Percentiles rank a stretch among this genome's conserved stretches.
Evolutionary conservation across 371 early-diverging fungal genomes (phyloP).

Genomic region (Saksenaea oblongispora): DNA sequence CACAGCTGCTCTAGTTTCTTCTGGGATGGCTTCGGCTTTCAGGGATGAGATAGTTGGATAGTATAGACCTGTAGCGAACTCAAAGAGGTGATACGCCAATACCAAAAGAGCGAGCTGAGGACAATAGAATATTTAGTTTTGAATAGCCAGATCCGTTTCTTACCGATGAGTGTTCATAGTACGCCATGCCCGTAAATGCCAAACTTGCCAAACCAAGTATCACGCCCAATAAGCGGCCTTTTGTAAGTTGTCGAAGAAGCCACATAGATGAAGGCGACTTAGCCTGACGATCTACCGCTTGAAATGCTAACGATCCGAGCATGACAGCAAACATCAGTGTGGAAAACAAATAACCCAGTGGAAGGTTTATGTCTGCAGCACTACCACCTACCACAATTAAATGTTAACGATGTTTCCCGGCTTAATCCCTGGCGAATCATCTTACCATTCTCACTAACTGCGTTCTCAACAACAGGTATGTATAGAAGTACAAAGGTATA

Average conservation of each 20-base stretch:
- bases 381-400: neutral
- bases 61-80: slow-evolving; percentile 75
- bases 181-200: slow-evolving; percentile 39
- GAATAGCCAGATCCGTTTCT: neutral
- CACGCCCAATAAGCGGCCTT: slow-evolving; percentile 27
- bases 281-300: slow-evolving; percentile 36
- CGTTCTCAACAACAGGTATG: slow-evolving; percentile 67
- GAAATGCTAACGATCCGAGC: slow-evolving; percentile 70
- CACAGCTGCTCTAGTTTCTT: slow-evolving; percentile 72
- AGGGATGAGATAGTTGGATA: slow-evolving; percentile 73
- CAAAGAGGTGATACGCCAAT: slow-evolving; percentile 55
- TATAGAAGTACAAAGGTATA: slow-evolving; percentile 82
- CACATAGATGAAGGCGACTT: slow-evolving; percentile 1
- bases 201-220: slow-evolving; percentile 37
- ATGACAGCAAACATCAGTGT: slow-evolving; percentile 78
- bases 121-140: neutral
- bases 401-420: neutral
- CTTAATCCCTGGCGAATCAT: neutral
- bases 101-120: slow-evolving; percentile 18
- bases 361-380: slow-evolving; percentile 25
- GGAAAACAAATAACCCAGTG: slow-evolving; percentile 66
- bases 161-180: slow-evolving; percentile 31
- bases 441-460: slow-evolving; percentile 6
- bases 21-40: slow-evolving; percentile 69
- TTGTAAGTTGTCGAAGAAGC: slow-evolving; percentile 10